Evolutionary conservation across 2,329 filamentous ascomycete species (phyloP).

Genomic region (Thielaviopsis euricoi): DNA sequence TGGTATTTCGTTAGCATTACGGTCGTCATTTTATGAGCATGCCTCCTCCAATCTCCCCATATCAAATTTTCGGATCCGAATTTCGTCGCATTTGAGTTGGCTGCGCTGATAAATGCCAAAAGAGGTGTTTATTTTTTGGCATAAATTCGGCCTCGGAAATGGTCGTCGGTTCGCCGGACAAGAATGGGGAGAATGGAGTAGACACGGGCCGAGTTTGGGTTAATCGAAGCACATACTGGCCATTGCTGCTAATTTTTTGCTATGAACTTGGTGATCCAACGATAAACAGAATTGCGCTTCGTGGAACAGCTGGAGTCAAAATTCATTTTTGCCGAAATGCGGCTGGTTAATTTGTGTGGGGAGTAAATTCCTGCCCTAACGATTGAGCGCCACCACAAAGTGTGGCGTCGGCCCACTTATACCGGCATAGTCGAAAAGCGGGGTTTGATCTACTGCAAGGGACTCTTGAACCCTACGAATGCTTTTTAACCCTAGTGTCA

Average conservation of each 20-base stretch:
- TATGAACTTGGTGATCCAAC: constrained; percentile 12
- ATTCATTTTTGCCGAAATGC: constrained; percentile 16
- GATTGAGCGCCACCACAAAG: background rate
- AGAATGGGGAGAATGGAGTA: background rate
- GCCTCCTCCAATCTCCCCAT: background rate
- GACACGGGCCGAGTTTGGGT: background rate
- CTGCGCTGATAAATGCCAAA: background rate
- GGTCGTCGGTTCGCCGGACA: background rate
- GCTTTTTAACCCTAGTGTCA: background rate
- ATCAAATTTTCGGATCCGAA: background rate
- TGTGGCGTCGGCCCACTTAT: background rate
- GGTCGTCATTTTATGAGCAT: background rate
- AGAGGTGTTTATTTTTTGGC: background rate
- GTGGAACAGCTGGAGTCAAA: constrained; percentile 17
- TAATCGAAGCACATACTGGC: constrained; percentile 21
- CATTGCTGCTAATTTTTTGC: constrained; percentile 22
- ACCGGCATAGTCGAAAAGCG: background rate
- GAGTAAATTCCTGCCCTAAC: constrained; percentile 15
- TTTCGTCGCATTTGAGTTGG: background rate
- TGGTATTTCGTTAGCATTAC: constrained; percentile 7
- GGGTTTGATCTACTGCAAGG: background rate
- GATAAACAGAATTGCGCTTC: constrained; percentile 16
- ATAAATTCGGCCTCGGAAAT: background rate
- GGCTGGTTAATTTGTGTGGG: constrained; percentile 12
- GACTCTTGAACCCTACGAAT: background rate